Percentiles rank a stretch among this genome's conserved stretches.
Conservation (phyloP, 306 rosid genomes). For the Begonia fuchsioides region DNA sequence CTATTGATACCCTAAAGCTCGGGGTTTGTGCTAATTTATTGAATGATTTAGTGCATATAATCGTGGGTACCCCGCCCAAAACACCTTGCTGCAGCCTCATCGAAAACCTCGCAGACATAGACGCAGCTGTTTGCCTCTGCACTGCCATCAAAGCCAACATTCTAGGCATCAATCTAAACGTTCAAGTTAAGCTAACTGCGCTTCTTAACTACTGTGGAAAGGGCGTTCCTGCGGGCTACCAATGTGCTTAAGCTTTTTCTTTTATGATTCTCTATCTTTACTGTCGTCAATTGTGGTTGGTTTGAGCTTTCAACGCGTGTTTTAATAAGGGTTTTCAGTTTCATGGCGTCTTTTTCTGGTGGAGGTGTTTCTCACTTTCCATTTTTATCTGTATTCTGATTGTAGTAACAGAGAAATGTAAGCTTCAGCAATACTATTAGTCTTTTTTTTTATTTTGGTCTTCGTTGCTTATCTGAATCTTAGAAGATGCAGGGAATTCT, state of each 20-base stretch:
- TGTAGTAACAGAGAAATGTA: too few species aligned
- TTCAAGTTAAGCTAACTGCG: conserved; percentile 4
- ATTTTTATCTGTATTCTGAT: too few species aligned
- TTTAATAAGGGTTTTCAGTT: too few species aligned
- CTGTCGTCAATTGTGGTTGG: too few species aligned
- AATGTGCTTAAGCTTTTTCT: conserved; percentile 8
- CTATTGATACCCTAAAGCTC: conserved; percentile 44
- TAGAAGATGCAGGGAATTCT: too few species aligned
- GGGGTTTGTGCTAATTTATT: conserved; percentile 66
- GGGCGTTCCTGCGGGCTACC: conserved; percentile 7
- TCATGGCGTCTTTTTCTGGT: too few species aligned
- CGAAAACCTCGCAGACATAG: conserved; percentile 1
- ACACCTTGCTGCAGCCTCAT: conserved; percentile 11
- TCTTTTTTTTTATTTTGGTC: too few species aligned
- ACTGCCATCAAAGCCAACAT: conserved; percentile 6
- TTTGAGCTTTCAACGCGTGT: too few species aligned
- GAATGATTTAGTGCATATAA: conserved; percentile 35
- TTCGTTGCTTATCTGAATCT: too few species aligned
- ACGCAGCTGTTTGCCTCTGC: conserved; percentile 9
- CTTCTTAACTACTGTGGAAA: conserved; percentile 12
- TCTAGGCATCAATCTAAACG: conserved; percentile 7
- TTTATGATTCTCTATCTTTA: background rate
- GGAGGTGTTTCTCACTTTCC: too few species aligned
- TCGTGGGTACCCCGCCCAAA: conserved; percentile 14
- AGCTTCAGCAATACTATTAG: too few species aligned